Evolutionary conservation across 139 green algal genomes (phyloP).

Genomic region (Asterochloris erici): DNA sequence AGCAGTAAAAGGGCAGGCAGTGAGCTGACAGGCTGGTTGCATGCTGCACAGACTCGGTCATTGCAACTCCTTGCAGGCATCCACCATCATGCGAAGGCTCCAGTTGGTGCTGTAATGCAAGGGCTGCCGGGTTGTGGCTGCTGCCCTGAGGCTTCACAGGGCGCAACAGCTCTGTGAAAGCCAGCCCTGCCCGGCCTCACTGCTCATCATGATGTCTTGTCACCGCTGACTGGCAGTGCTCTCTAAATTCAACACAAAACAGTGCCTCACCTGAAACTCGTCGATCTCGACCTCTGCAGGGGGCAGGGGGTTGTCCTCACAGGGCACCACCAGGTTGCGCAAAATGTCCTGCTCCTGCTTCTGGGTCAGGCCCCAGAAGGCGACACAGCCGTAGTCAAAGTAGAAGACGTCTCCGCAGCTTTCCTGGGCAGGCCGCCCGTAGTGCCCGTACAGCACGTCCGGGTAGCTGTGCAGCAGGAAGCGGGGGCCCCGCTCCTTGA

Average conservation of each 20-base stretch:
- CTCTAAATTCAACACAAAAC: neutral
- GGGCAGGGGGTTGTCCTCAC: constrained; percentile 39
- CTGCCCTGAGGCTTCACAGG: too few species aligned
- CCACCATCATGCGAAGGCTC: too few species aligned
- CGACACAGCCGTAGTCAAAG: constrained; percentile 77
- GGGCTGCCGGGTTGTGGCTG: too few species aligned
- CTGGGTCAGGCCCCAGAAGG: constrained; percentile 59
- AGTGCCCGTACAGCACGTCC: constrained; percentile 40
- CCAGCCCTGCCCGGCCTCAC: too few species aligned
- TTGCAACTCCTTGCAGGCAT: too few species aligned
- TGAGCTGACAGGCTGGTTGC: too few species aligned
- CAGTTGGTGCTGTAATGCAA: too few species aligned
- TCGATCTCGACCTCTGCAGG: constrained; percentile 36
- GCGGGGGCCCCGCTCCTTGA: constrained; percentile 16
- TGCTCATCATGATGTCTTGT: neutral
- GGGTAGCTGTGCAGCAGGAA: constrained; percentile 35
- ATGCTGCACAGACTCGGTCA: too few species aligned
- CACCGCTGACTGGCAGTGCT: neutral
- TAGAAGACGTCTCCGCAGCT: constrained; percentile 44
- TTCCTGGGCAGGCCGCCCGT: constrained; percentile 9
- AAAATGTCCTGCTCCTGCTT: constrained; percentile 36
- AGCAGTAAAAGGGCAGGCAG: too few species aligned
- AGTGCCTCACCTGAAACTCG: constrained; percentile 23
- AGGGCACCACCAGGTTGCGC: constrained; percentile 26
- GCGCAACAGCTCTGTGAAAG: too few species aligned